phyloP scores from a whole-genome alignment of 2,329 filamentous ascomycete genomes.

The Alternaria sp. region DNA sequence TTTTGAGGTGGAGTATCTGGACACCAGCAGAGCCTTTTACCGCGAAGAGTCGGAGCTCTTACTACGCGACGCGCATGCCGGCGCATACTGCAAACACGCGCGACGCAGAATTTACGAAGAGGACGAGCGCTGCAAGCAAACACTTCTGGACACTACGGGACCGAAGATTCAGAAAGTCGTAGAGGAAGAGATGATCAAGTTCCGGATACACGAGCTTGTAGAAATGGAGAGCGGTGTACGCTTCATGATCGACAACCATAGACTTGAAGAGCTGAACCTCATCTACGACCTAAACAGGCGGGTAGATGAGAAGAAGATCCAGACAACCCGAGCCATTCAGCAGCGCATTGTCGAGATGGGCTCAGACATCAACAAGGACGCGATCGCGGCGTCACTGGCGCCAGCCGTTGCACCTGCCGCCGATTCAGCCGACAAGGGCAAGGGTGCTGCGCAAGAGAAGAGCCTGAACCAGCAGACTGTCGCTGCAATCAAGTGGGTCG shows the following conservation, averaged over 20 bases:
- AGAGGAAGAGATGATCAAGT: constrained; percentile 78
- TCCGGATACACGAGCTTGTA: constrained; percentile 81
- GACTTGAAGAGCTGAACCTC: constrained; percentile 76
- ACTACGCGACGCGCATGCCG: constrained; percentile 78
- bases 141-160: constrained; percentile 75
- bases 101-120: constrained; percentile 80
- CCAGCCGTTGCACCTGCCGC: constrained; percentile 52
- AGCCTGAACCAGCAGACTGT: constrained; percentile 77
- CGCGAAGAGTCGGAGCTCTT: constrained; percentile 74
- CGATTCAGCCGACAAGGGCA: constrained; percentile 60
- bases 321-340: constrained; percentile 74
- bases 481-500: constrained; percentile 92
- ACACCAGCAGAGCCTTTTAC: constrained; percentile 76
- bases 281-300: constrained; percentile 80
- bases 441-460: constrained; percentile 53
- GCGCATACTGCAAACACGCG: constrained; percentile 79
- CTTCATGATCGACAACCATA: constrained; percentile 91
- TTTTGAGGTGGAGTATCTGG: constrained; percentile 81
- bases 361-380: constrained; percentile 77
- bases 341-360: constrained; percentile 80
- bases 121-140: constrained; percentile 79
- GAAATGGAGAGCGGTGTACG: constrained; percentile 85
- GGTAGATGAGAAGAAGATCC: constrained; percentile 75
- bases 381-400: constrained; percentile 61
- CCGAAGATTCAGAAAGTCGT: constrained; percentile 77